Conservation (phyloP, 495 filamentous ascomycete genomes). For the Trichoderma parareesei region DNA sequence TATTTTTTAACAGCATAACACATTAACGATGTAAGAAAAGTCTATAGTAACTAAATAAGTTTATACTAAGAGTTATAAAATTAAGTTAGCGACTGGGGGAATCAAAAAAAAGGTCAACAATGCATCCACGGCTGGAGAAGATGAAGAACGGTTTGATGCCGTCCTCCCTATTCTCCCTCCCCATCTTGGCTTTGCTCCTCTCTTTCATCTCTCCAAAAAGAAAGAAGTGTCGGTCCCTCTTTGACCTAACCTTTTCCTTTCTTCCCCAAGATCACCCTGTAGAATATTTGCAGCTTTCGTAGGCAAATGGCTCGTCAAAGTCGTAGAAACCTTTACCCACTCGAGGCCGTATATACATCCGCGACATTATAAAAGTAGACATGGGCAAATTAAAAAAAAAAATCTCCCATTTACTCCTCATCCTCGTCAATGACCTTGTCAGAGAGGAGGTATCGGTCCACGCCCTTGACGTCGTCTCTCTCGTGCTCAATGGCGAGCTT, state of each 20-base stretch:
- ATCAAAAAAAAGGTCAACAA: conserved; percentile 7
- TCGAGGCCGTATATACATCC: not conserved
- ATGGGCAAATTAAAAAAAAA: no score
- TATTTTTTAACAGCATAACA: not conserved
- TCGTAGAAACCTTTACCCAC: not conserved
- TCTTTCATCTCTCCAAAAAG: not conserved
- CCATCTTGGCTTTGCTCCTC: not conserved
- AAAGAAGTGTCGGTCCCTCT: not conserved
- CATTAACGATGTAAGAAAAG: conserved; percentile 7
- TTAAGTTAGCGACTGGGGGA: conserved; percentile 10
- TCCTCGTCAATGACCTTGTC: conserved; percentile 10
- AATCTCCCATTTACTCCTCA: not conserved
- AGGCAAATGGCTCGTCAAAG: not conserved
- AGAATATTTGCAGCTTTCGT: not conserved
- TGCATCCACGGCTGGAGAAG: conserved; percentile 10
- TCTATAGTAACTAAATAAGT: conserved; percentile 9
- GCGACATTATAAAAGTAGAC: not conserved
- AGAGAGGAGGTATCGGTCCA: conserved; percentile 7
- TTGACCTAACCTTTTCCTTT: not conserved
- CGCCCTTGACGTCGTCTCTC: conserved; percentile 20
- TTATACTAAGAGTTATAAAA: conserved; percentile 4
- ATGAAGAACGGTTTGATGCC: no score
- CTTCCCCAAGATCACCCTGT: conserved; percentile 5
- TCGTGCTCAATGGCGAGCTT: conserved; percentile 71
- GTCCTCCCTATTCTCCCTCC: conserved; percentile 3